These are phyloP conservation scores for Boletus rufocinnamomeus DNA, from an alignment of 768 basidiomycete species.

Conservation along the genomic window DNA sequence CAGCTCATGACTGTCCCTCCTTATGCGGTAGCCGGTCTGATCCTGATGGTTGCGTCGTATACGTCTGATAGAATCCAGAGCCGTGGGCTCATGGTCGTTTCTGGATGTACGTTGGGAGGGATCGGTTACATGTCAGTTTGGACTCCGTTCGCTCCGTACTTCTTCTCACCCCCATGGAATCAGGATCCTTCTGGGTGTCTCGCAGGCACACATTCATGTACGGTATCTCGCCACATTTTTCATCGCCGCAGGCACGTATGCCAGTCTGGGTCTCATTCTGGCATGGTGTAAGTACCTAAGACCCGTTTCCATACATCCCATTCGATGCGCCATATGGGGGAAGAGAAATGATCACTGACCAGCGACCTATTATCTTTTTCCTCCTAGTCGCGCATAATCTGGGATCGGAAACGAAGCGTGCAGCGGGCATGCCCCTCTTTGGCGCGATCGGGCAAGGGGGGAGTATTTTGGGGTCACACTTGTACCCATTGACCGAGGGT, in stretches of 20 bases:
- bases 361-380: not conserved
- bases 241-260: constrained; percentile 47
- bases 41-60: constrained; percentile 41
- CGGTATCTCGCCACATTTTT: constrained; percentile 50
- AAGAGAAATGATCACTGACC: not conserved
- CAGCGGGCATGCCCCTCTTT: constrained; percentile 44
- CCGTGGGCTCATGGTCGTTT: constrained; percentile 41
- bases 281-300: constrained; percentile 46
- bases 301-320: not conserved
- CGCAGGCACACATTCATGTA: constrained; percentile 33
- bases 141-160: not conserved
- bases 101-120: constrained; percentile 36
- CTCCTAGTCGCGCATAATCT: constrained; percentile 43
- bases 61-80: constrained; percentile 46
- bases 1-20: constrained; percentile 58
- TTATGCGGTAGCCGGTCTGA: constrained; percentile 45
- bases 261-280: constrained; percentile 45
- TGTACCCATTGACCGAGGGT: constrained; percentile 44
- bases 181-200: constrained; percentile 38
- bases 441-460: constrained; percentile 46
- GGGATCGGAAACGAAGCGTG: constrained; percentile 48
- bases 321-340: not conserved
- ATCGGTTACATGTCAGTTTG: constrained; percentile 44
- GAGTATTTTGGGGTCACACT: constrained; percentile 42
- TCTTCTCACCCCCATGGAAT: not conserved